Conservation (phyloP, 2,329 filamentous ascomycete species). For the Paraconiothyrium brasiliense region DNA sequence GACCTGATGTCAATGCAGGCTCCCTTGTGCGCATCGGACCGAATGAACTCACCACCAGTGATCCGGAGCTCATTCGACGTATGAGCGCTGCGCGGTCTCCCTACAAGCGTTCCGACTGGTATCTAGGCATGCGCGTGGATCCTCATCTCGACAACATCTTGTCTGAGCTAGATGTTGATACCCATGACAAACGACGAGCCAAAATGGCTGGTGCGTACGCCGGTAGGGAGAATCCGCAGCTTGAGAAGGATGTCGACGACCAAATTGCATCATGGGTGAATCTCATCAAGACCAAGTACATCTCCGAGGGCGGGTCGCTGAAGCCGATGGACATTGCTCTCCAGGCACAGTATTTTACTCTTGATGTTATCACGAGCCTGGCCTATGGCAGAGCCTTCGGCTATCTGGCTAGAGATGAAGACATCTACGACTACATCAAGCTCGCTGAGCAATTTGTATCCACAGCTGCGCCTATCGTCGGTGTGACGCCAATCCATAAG, state of each 20-base stretch:
- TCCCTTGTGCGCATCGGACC: constrained; percentile 55
- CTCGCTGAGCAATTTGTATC: constrained; percentile 6
- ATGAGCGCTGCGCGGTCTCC: constrained; percentile 51
- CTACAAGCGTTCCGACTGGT: constrained; percentile 46
- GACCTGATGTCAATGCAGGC: constrained; percentile 23
- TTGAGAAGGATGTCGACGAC: constrained; percentile 60
- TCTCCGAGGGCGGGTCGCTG: constrained; percentile 36
- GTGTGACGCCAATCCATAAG: constrained; percentile 11
- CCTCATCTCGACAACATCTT: constrained; percentile 61
- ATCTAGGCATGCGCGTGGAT: constrained; percentile 57
- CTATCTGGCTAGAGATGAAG: constrained; percentile 15
- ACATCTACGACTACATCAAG: constrained; percentile 19
- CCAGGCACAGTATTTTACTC: constrained; percentile 59
- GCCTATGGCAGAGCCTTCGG: constrained; percentile 22
- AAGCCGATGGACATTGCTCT: constrained; percentile 54
- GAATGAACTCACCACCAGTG: constrained; percentile 56
- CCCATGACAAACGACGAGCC: constrained; percentile 50
- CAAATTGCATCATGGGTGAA: constrained; percentile 55
- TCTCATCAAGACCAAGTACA: constrained; percentile 59
- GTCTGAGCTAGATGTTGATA: constrained; percentile 54
- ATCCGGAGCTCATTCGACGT: constrained; percentile 55
- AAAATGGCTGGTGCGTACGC: constrained; percentile 63
- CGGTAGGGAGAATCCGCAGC: constrained; percentile 61
- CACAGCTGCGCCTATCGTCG: constrained; percentile 8
- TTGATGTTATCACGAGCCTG: constrained; percentile 23